Percentiles rank a stretch among this genome's conserved stretches.
Conservation (phyloP, 371 early-diverging fungal genomes). For the Lichtheimia corymbifera region DNA sequence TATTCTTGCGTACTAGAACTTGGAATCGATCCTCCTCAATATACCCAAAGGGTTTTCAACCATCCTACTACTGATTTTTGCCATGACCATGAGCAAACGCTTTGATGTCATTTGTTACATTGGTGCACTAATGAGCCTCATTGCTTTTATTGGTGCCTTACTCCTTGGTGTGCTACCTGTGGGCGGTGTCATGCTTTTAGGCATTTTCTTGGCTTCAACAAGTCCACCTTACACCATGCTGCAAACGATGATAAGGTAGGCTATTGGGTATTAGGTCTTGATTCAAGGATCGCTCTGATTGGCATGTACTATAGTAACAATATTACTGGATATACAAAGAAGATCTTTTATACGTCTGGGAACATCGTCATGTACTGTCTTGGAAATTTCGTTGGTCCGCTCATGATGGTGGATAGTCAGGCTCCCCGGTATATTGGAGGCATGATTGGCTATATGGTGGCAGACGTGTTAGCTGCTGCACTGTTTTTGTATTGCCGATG, state of each 20-base stretch:
- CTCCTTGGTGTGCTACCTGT: conserved; percentile 11
- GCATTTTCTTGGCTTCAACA: conserved; percentile 13
- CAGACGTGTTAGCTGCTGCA: conserved; percentile 20
- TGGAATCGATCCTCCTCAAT: conserved; percentile 12
- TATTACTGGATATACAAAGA: conserved; percentile 23
- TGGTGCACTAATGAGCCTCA: conserved; percentile 2
- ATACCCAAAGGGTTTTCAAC: conserved; percentile 16
- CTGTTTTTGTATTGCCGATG: conserved; percentile 20
- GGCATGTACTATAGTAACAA: no score
- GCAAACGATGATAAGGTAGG: no score
- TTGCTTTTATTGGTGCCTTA: conserved; percentile 14
- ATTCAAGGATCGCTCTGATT: no score
- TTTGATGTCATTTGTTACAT: conserved; percentile 12
- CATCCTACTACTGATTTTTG: conserved; percentile 3
- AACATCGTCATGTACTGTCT: conserved; percentile 13
- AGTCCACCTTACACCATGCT: conserved; percentile 13
- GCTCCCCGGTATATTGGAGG: conserved; percentile 20
- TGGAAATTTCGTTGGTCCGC: conserved; percentile 22
- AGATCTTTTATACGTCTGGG: conserved; percentile 18
- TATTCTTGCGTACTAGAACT: not conserved
- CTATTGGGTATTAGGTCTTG: no score
- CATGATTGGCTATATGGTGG: conserved; percentile 25
- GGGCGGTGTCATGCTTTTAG: conserved; percentile 9
- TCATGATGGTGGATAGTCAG: conserved; percentile 20
- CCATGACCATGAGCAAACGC: conserved; percentile 2